Base-by-base conservation (phyloP, 371 early-diverging fungal species). In the Syncephalastrum monosporum region DNA sequence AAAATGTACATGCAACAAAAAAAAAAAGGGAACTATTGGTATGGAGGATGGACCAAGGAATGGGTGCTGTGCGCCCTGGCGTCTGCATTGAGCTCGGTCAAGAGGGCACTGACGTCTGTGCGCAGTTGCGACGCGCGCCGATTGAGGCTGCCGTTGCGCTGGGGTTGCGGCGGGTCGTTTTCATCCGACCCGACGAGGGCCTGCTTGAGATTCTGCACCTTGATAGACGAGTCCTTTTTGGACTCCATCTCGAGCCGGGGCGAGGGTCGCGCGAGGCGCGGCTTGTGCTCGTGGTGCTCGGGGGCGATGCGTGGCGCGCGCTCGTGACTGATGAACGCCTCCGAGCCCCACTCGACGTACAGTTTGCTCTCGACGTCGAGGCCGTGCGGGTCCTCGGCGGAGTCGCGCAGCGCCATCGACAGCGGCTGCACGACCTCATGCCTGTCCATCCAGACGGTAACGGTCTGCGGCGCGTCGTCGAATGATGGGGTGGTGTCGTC, bases 271-370 rank as follows among this genome's bases (percentile, higher is more conserved):
- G 51, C 45, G 19, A 66, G 29, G 43, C 55, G 57, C 41, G 66
- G 66, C 44, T 66, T 66, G 6, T 33, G 47, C 3, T 61, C 61
- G 27, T 5, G 27, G 5, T 27, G 27, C 27, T 27, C 56, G 1
- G 23, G 42, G 4, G 45, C 29, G 5, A 63, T 63, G 14, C 59
- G 58, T 8, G 51, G 42, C 6, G 54, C 21, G 24, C 42, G 49
- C 46, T 60, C 61, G 41, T 42, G 57, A 19, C 23, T 57, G 33
- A 44, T 61, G 42, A 65, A 64, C 21, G 64, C 65, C 42, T 72
- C 63, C 10, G 72, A 69, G 16, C 68, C 76, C 73, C 74, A 79
- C 56, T 79, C 76, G 17, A 68, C 67, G 58, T 74, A 75, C 21
- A 79, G 53, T 47, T 72, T 74, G 21, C 67, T 68, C 49, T 79